These are phyloP conservation scores for Trichosporon coremiiforme DNA, from an alignment of 1,284 basidiomycete genomes.

Conservation along the genomic window DNA sequence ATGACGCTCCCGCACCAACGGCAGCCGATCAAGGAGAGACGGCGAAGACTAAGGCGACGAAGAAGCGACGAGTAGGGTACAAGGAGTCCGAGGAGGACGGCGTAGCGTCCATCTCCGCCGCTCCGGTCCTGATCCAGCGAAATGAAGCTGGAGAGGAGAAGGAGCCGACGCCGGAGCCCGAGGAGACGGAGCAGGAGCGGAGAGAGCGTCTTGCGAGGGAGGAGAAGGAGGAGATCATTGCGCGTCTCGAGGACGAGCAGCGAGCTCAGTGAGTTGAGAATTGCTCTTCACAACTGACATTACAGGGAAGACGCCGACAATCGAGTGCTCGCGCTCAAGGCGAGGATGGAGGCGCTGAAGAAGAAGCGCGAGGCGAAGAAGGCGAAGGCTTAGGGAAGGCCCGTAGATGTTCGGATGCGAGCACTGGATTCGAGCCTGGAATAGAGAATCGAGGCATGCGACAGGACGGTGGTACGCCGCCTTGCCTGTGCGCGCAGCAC, in stretches of 20 bases:
- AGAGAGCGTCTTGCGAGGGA: constrained; percentile 47
- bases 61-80: constrained; percentile 34
- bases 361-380: constrained; percentile 42
- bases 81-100: constrained; percentile 36
- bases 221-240: constrained; percentile 56
- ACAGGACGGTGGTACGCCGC: neutral
- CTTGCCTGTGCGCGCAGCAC: neutral
- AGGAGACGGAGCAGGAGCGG: constrained; percentile 52
- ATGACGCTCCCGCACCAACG: constrained; percentile 24
- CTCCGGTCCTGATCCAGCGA: constrained; percentile 42
- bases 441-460: neutral
- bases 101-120: constrained; percentile 53
- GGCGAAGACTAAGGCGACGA: constrained; percentile 18
- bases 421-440: neutral
- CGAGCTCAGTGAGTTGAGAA: constrained; percentile 54
- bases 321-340: constrained; percentile 52
- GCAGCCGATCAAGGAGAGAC: constrained; percentile 19
- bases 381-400: constrained; percentile 14
- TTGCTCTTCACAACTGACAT: constrained; percentile 14
- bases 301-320: constrained; percentile 56
- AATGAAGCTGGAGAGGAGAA: constrained; percentile 26
- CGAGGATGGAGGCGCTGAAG: constrained; percentile 52
- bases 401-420: neutral
- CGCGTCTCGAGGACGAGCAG: constrained; percentile 54
- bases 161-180: constrained; percentile 41